Evolutionary conservation across 305 asterid genomes (phyloP), one percentile per base, ranked within the genome.

Genomic region (Plantago coronopus): DNA sequence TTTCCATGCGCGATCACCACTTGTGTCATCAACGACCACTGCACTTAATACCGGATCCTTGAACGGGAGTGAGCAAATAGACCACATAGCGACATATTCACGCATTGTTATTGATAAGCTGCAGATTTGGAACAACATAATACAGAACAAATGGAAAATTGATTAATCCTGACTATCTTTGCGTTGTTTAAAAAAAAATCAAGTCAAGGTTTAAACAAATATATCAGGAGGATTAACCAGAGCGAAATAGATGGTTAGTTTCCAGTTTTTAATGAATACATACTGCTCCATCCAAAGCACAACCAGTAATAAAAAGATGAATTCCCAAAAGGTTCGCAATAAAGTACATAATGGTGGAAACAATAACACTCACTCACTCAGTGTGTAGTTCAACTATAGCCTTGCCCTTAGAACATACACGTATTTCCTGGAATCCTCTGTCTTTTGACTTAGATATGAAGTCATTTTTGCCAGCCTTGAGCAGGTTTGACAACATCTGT

Each of bases 101-200:
- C 99, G 96, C 31, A 81, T 84, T 67, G 90, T 90, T 68, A 96
- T 94, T 64, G 99, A 94, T 75, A 94, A 81, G 69, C 93, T 88
- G 86, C 96, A 85, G 50, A 94, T 77, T 97, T 94, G 83, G 58
- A 72, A 61, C 63, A 61, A 61, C 59, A 70, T 46, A 66, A 55
- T 57, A 61, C 50, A 54, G 18, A 73, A 54, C 50, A 21, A 48
- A 38, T 67, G 57, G 47, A 54, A 0, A 55, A 38, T 48, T 15
- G 61, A 47, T 58, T 70, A 69, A 69, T 66, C 31, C 37, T 25
- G 29, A 65, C 50, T 34, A 48, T 16, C 9, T 7, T 16, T 37
- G 58, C 34, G 47, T 17, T 56, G 57, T 57, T 62, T 18, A 61
- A 1, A 49, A 45, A 25, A 10, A 6, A 43, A 19, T 17, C 29